Base-by-base conservation (phyloP, 1,284 basidiomycete species). In the Fomitopsis pinicola region DNA sequence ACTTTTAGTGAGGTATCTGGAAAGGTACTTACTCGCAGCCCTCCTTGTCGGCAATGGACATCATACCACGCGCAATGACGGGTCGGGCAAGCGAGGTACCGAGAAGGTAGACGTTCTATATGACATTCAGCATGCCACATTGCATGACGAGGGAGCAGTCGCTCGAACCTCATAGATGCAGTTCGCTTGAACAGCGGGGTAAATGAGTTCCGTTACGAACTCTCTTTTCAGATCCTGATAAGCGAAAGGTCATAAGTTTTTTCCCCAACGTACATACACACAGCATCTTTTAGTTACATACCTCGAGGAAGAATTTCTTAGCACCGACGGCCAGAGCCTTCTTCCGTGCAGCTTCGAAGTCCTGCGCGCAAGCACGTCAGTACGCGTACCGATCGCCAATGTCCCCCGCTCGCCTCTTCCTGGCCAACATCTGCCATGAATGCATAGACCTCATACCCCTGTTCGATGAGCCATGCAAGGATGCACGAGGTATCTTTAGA, bases 371-470 rank as follows among this genome's bases (percentile, higher is more conserved):
- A 59, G 22, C 3, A 33, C 12, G 35, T 57, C 55, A 53, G 64
- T 40, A 58, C 14, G 15, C 14, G 22, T 7, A 1, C 42, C 12
- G 15, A 12, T 8, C 28, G 6, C 17, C 40, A 1, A 40, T 38
- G 57, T 17, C 15, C 42, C 62, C 19, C 15, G 38, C 77, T 59
- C 62, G 88, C 93, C 83, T 99, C 97, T 77, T 98, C 95, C 77
- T 98, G 97, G 35, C 97, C 97, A 67, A 98, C 95, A 80, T 98
- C 95, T 57, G 96, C 96, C 95, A 99, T 97, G 85, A 97, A 99
- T 45, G 96, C 95, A 69, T 93, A 88, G 66, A 98, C 97, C 72
- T 98, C 94, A 79, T 98, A 98, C 60, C 95, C 95, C 76, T 98
- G 84, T 76, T 99, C 96, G 76, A 98, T 97, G 77, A 97, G 82